Percentiles rank a stretch among this genome's conserved stretches.
Conservation (phyloP, 2,329 filamentous ascomycete genomes). For the Aspergillus japonicus region DNA sequence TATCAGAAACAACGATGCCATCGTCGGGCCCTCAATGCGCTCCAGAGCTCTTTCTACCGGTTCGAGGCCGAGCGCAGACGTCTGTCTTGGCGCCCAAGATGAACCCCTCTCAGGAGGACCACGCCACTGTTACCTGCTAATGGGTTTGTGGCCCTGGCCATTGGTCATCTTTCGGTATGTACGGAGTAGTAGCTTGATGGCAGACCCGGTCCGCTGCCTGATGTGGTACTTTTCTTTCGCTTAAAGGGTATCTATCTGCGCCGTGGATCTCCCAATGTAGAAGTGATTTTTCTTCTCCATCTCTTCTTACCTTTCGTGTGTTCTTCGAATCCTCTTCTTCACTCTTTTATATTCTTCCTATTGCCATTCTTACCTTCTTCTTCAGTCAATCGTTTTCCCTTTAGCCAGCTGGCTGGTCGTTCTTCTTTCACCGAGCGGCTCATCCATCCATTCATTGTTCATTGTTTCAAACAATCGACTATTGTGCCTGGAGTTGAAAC, state of each 20-base stretch:
- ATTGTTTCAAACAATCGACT: conserved; percentile 4
- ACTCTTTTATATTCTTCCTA: not conserved
- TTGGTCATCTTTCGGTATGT: conserved; percentile 7
- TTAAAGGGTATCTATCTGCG: conserved; percentile 16
- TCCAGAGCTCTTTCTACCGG: conserved; percentile 1
- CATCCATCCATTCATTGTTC: conserved; percentile 1
- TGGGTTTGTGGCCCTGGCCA: conserved; percentile 1
- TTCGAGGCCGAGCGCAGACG: conserved; percentile 8
- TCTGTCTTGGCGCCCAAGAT: conserved; percentile 14
- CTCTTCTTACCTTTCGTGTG: not conserved
- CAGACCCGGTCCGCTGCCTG: conserved; percentile 14
- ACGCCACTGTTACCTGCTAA: conserved; percentile 13
- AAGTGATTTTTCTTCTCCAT: conserved; percentile 11
- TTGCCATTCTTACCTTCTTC: conserved; percentile 7
- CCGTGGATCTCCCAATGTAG: conserved; percentile 13
- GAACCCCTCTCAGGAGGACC: conserved; percentile 13
- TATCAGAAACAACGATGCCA: conserved; percentile 9
- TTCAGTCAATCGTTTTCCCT: not conserved
- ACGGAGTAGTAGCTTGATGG: not conserved
- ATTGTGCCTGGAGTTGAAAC: conserved; percentile 1
- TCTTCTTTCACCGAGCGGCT: conserved; percentile 2
- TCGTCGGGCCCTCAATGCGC: not conserved
- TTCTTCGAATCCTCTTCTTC: conserved; percentile 8
- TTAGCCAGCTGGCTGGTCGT: conserved; percentile 17
- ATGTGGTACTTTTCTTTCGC: conserved; percentile 10